phyloP scores from a whole-genome alignment of 176 grass and related monocot species.

The Poa pratensis region DNA sequence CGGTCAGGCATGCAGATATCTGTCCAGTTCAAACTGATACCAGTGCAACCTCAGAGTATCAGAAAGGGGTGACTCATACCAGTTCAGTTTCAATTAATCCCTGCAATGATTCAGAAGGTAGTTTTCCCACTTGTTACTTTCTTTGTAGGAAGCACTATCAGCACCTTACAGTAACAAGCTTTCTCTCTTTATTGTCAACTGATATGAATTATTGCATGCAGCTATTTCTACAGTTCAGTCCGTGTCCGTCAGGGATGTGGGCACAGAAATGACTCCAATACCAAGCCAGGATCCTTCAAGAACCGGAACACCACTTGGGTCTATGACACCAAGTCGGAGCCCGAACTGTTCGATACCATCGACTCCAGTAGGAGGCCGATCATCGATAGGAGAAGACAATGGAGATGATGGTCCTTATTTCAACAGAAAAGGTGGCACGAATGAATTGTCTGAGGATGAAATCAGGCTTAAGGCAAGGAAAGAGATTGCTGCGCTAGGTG shows the following conservation, averaged over 20 bases:
- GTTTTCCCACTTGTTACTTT: neutral
- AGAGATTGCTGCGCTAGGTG: slow-evolving; percentile 87
- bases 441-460: slow-evolving; percentile 77
- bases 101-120: slow-evolving; percentile 65
- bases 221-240: slow-evolving; percentile 53
- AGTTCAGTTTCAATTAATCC: slow-evolving; percentile 33
- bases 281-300: slow-evolving; percentile 82
- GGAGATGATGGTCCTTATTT: slow-evolving; percentile 53
- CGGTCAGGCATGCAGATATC: slow-evolving; percentile 47
- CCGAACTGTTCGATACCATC: slow-evolving; percentile 81
- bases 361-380: slow-evolving; percentile 69
- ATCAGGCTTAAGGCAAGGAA: slow-evolving; percentile 76
- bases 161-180: too few species aligned
- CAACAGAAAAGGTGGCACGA: slow-evolving; percentile 51
- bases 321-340: slow-evolving; percentile 76
- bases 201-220: slow-evolving; percentile 35
- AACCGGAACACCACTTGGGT: slow-evolving; percentile 74
- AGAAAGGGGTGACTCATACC: slow-evolving; percentile 32
- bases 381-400: slow-evolving; percentile 48
- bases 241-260: slow-evolving; percentile 76
- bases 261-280: slow-evolving; percentile 98
- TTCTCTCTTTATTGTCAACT: neutral
- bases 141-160: neutral
- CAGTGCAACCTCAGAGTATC: slow-evolving; percentile 22
- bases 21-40: slow-evolving; percentile 34